Base-by-base conservation (phyloP, 331 rosid species). In the Cydonia oblonga region DNA sequence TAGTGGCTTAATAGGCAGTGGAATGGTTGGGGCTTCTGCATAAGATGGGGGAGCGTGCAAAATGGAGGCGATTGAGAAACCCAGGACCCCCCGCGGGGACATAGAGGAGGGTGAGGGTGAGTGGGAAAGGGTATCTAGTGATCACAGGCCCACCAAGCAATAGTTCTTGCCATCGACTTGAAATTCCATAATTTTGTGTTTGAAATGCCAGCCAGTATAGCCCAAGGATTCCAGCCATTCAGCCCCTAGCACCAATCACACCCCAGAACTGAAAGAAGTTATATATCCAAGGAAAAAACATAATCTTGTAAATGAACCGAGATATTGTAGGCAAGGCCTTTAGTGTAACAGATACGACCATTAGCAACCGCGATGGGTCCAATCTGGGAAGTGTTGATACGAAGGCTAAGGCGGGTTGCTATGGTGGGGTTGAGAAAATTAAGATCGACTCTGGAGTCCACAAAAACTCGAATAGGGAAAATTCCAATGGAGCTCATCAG, bases 21-120 rank as follows among this genome's bases (percentile, higher is more conserved):
- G 0, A 35, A 10, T 35, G 40, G 40, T 0, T 7, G 3, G 1
- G 1, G 0, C 13, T 3, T 5, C 5, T 0, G 3, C 14, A 1
- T 10, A 0, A 38, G 14, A 3, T 3, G 1, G 1, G 5, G 14
- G 0, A 11, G 15, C 2, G 0, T 38, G 15, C 1, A 1, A 0
- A 0, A 3, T 0, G 0, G 5, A 10, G 44, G 5, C 1, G 1
- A 29, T 1, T 7, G 5, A 5, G 32, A 2, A 8, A 30, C 6
- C 2, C 2, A 6, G 5, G 8, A 5, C 33, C 2, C 5, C 11
- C 3, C 5, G 2, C 13, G 15, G 1, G 1, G 15, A 11, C 5
- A 40, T 0, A 0, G 4, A 1, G 1, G 5, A 0, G 1, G 46
- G 11, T 0, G 1, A 11, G 0, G 15, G 3, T 0, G 0, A 15